Conservation (phyloP, 345 rosid genomes). For the Citrus mangshanensis region DNA sequence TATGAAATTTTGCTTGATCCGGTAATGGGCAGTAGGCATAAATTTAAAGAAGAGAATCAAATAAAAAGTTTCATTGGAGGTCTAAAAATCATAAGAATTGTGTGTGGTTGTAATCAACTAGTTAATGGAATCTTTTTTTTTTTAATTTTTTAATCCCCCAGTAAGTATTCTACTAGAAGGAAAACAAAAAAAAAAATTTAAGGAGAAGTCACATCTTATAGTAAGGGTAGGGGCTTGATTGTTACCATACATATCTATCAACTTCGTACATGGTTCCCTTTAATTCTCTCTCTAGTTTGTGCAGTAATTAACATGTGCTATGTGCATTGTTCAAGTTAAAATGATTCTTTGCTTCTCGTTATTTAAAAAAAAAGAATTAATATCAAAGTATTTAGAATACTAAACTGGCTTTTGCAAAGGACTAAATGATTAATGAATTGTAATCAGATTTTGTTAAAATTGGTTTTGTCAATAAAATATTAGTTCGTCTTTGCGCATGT, state of each 20-base stretch:
- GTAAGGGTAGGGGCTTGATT: not conserved
- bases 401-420: no score
- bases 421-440: no score
- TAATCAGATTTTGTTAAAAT: no score
- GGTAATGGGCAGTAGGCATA: not conserved
- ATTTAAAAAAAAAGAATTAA: not conserved
- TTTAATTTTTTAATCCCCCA: not conserved
- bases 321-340: not conserved
- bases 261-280: not conserved
- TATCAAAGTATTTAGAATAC: no score
- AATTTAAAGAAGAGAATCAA: conserved; percentile 9
- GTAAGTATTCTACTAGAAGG: not conserved
- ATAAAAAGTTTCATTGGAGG: conserved; percentile 3
- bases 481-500: no score
- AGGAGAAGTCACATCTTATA: not conserved
- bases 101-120: not conserved
- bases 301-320: not conserved
- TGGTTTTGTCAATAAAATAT: no score
- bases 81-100: conserved; percentile 5
- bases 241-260: not conserved
- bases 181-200: not conserved
- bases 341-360: conserved; percentile 12
- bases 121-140: not conserved
- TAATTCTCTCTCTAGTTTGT: not conserved
- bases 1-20: conserved; percentile 2